phyloP scores from a whole-genome alignment of 2,329 filamentous ascomycete species.

The Paraphoma chrysanthemicola region DNA sequence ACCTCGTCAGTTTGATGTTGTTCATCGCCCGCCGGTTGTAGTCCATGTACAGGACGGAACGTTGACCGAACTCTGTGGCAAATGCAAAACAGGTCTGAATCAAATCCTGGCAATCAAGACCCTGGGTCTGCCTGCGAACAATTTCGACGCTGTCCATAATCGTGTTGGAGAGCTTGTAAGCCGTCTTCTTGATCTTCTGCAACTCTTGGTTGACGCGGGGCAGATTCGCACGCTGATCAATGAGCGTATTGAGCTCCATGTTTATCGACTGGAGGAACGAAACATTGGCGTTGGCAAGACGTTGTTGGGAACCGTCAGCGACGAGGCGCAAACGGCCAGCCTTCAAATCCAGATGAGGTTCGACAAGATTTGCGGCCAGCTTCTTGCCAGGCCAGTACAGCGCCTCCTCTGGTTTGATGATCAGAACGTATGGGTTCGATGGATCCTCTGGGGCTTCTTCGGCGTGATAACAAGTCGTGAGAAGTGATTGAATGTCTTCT shows the following conservation, averaged over 20 bases:
- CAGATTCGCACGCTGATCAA: slow-evolving; percentile 92
- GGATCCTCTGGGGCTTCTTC: slow-evolving; percentile 74
- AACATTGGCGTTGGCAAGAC: slow-evolving; percentile 78
- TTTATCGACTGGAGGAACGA: slow-evolving; percentile 80
- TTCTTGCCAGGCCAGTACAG: slow-evolving; percentile 83
- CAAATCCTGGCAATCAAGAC: slow-evolving; percentile 88
- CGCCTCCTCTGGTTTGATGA: slow-evolving; percentile 80
- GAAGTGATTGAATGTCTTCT: slow-evolving; percentile 83
- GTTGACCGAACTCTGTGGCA: slow-evolving; percentile 97
- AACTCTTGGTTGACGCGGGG: slow-evolving; percentile 89
- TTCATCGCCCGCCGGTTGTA: slow-evolving; percentile 96
- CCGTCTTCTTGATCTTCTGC: slow-evolving; percentile 92
- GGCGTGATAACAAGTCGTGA: slow-evolving; percentile 78
- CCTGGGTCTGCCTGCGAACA: slow-evolving; percentile 83
- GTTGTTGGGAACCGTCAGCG: slow-evolving; percentile 82
- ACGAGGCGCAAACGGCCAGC: slow-evolving; percentile 85
- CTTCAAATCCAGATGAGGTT: slow-evolving; percentile 84
- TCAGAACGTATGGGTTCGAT: slow-evolving; percentile 82
- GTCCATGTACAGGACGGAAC: slow-evolving; percentile 94
- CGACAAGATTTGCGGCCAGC: slow-evolving; percentile 73
- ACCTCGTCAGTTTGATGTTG: slow-evolving; percentile 90
- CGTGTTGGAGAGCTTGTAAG: slow-evolving; percentile 94
- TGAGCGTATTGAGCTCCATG: slow-evolving; percentile 84
- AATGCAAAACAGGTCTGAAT: slow-evolving; percentile 99
- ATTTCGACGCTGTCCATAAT: slow-evolving; percentile 99